A percentile compares a stretch with the other conserved stretches of the same genome.
These are phyloP conservation scores for Stentor roeselii DNA, from an alignment of 73 alveolate species.

Conservation along the genomic window DNA sequence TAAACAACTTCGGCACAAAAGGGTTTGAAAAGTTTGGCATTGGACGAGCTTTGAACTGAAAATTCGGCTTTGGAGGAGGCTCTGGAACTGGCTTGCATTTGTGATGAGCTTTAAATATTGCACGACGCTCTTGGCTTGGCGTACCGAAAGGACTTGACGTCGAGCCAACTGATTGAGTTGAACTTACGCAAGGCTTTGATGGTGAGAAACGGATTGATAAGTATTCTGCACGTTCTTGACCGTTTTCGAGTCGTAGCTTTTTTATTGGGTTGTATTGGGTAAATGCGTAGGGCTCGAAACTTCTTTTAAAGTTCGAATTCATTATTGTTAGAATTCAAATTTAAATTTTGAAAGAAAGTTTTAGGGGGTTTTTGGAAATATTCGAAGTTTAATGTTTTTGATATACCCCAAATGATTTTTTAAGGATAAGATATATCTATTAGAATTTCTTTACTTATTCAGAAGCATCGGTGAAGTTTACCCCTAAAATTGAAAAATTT, in stretches of 20 bases:
- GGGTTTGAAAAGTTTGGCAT: slow-evolving; percentile 3
- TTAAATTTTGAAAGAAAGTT: background rate
- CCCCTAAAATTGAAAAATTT: too few species aligned
- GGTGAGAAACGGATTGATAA: too few species aligned
- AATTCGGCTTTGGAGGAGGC: too few species aligned
- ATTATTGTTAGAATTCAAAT: background rate
- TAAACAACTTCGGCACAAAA: background rate
- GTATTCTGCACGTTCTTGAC: background rate
- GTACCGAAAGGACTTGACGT: too few species aligned
- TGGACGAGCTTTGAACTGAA: background rate
- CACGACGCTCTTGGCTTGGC: background rate
- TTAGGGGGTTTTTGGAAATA: too few species aligned
- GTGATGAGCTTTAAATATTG: background rate
- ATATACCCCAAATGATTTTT: too few species aligned
- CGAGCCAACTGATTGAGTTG: too few species aligned
- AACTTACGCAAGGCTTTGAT: background rate
- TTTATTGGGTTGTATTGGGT: background rate
- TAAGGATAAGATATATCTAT: too few species aligned
- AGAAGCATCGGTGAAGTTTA: too few species aligned
- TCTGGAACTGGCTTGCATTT: background rate
- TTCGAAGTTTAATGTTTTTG: too few species aligned
- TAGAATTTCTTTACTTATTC: too few species aligned
- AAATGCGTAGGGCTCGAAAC: background rate
- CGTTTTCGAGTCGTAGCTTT: background rate
- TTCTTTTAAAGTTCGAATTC: background rate